Conservation (phyloP, 768 basidiomycete species). For the Tylopilus rubrobrunneus region DNA sequence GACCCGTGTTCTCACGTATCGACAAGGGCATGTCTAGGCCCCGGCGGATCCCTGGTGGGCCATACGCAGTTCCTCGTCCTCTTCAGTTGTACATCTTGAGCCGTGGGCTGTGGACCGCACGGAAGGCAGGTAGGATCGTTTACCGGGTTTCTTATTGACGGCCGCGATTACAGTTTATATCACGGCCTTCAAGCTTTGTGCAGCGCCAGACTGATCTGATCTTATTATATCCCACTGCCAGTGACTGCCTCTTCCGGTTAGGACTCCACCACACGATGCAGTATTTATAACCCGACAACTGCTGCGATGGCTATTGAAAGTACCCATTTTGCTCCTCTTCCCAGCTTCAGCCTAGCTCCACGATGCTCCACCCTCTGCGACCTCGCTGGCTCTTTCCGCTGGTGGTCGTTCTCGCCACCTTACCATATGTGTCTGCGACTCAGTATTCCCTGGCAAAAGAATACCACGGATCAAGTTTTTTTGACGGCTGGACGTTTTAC, state of each 20-base stretch:
- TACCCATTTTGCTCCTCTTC: neutral
- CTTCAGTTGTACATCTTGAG: neutral
- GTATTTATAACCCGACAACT: conserved; percentile 9
- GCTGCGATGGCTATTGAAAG: neutral
- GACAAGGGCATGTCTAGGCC: neutral
- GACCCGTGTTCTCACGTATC: neutral
- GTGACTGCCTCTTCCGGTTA: neutral
- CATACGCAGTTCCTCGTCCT: neutral
- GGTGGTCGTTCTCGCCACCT: conserved; percentile 3
- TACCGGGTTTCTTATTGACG: neutral
- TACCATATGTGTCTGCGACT: conserved; percentile 22
- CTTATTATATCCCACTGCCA: neutral
- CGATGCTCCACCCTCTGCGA: conserved; percentile 7
- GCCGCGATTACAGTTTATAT: neutral
- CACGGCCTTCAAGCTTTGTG: neutral
- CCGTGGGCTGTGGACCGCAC: neutral
- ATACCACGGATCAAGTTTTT: conserved; percentile 60
- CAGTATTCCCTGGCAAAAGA: conserved; percentile 51
- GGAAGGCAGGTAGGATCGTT: neutral
- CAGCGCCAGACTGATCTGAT: neutral
- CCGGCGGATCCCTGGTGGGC: too few relatives aligned
- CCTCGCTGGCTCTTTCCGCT: conserved; percentile 5
- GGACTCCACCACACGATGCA: neutral
- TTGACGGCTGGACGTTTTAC: conserved; percentile 67
- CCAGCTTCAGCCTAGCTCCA: neutral